Evolutionary conservation across 495 filamentous ascomycete species (phyloP), one percentile per base, ranked within the genome.

Genomic region (Hyaloscypha finlandica): DNA sequence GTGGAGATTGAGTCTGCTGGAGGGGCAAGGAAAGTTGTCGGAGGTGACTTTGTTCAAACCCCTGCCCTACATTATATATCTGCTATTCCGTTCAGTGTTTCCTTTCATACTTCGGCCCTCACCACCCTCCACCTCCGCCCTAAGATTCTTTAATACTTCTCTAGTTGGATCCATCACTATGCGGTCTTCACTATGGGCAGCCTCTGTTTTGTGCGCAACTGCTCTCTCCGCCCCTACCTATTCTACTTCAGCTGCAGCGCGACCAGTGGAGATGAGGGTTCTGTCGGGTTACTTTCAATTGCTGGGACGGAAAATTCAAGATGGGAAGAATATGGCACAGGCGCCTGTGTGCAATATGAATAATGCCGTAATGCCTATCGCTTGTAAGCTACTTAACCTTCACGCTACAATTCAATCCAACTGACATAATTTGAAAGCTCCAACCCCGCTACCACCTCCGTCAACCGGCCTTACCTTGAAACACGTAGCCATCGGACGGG

Each of bases 401-500:
- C 73, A 25, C 76, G 73, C 8, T 25, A 25, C 25, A 25, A 25
- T 25, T 25, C 25, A 25, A 25, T 48, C 25, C 25, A 25, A 48
- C 42, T 48, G 11, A 48, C 42, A 48, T 48, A n/a, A 12, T 2
- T 55, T 14, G 1, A 55, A 52, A 82, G 79, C 71, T 22, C 73
- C 79, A 53, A 69, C 71, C 37, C 77, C 81, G 52, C 81, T 95
- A 6, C 86, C 88, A 8, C 64, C 83, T 48, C 85, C 87, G 19
- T 77, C 81, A 20, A 67, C 81, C 9, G 89, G 86, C 61, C 78
- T 91, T 16, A 77, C 63, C 1, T 80, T 92, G 33, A 85, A 83
- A 73, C 92, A 95, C 74, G 88, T 97, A 39, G 92, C 88, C 71
- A 80, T 98, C 59, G 94, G 94, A 71, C 89, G 92, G 33, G 94